phyloP scores from a whole-genome alignment of 1,284 basidiomycete genomes.

The Blastosporella zonata region DNA sequence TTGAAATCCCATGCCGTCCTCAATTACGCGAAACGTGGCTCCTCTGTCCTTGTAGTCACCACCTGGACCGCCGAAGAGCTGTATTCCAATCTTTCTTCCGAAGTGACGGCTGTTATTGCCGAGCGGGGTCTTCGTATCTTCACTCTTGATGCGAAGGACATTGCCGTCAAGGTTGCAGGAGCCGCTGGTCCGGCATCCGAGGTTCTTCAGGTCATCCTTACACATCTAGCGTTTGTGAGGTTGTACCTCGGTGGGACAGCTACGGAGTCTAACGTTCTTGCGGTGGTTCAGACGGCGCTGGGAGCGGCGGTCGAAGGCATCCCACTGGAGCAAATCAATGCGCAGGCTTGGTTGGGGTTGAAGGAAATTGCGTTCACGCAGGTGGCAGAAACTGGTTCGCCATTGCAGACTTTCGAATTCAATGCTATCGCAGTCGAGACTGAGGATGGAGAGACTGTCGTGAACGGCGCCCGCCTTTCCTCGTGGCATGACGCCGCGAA shows the following conservation, averaged over 20 bases:
- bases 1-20: conserved; percentile 67
- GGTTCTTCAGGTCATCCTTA: conserved; percentile 48
- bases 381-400: conserved; percentile 25
- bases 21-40: conserved; percentile 52
- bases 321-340: conserved; percentile 44
- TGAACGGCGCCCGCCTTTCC: conserved; percentile 59
- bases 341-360: conserved; percentile 57
- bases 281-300: conserved; percentile 44
- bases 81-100: conserved; percentile 47
- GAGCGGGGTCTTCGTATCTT: conserved; percentile 56
- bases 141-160: conserved; percentile 49
- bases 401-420: conserved; percentile 60
- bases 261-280: conserved; percentile 48
- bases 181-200: conserved; percentile 35
- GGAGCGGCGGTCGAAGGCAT: conserved; percentile 42
- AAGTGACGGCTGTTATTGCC: conserved; percentile 38
- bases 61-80: conserved; percentile 64
- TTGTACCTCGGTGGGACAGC: conserved; percentile 68
- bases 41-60: conserved; percentile 59
- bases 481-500: conserved; percentile 89
- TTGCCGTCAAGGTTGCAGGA: conserved; percentile 36
- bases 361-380: conserved; percentile 44
- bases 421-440: conserved; percentile 68
- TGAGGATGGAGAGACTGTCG: conserved; percentile 49
- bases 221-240: conserved; percentile 65